phyloP scores from a whole-genome alignment of 306 rosid genomes.

The Prunus padus region DNA sequence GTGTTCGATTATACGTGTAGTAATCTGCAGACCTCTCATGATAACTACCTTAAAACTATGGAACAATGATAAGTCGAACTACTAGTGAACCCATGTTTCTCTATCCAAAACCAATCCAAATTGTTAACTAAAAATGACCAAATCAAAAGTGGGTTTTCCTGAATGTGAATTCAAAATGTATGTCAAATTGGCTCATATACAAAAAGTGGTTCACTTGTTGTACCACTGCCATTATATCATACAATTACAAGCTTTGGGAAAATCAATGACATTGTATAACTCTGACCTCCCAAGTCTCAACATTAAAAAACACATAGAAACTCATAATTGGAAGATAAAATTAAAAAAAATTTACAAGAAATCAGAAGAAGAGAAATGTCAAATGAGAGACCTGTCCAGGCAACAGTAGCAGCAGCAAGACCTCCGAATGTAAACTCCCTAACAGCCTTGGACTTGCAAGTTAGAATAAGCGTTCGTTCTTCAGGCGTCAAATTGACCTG shows the following conservation, averaged over 20 bases:
- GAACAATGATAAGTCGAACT: neutral
- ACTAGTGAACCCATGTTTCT: neutral
- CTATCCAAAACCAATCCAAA: neutral
- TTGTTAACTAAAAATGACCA: neutral
- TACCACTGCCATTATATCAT: neutral
- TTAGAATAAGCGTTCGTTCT: conserved; percentile 37
- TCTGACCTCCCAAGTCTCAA: neutral
- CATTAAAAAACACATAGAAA: neutral
- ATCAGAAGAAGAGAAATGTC: neutral
- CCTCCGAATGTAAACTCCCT: conserved; percentile 27
- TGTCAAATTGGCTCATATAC: neutral
- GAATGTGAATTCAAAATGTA: neutral
- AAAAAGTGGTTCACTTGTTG: neutral
- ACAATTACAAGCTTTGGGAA: neutral
- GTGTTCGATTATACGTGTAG: neutral
- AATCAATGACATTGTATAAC: neutral
- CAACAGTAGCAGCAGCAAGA: conserved; percentile 37
- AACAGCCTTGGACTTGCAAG: conserved; percentile 39
- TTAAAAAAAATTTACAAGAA: neutral
- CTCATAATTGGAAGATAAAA: neutral
- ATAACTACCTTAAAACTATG: neutral
- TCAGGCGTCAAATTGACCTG: conserved; percentile 44
- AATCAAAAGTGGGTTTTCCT: neutral
- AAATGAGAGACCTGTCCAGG: conserved; percentile 49
- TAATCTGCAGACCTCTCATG: neutral